These are phyloP conservation scores for Pisolithus orientalis DNA, from an alignment of 768 basidiomycete species.

Conservation along the genomic window DNA sequence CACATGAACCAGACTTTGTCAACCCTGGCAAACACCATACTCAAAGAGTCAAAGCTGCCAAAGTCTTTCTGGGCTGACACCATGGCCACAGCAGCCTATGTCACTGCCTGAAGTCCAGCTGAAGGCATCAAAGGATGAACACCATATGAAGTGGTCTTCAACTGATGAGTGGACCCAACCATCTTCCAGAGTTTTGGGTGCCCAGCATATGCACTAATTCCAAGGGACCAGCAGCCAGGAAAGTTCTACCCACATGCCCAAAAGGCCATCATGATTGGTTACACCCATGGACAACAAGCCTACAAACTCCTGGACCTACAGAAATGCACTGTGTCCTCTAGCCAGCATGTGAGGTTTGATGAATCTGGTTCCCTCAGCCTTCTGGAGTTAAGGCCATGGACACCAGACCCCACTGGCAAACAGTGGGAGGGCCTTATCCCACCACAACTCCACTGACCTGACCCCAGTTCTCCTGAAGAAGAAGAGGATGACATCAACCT, in stretches of 20 bases:
- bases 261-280: background rate
- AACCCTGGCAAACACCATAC: too few species aligned
- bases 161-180: background rate
- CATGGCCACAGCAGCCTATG: too few species aligned
- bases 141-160: background rate
- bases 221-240: background rate
- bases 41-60: too few species aligned
- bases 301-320: background rate
- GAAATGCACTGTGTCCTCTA: background rate
- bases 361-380: background rate
- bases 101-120: too few species aligned
- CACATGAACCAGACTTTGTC: too few species aligned
- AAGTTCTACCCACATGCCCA: background rate
- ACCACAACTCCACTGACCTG: background rate
- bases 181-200: background rate
- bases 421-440: background rate
- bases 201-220: background rate
- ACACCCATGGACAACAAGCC: background rate
- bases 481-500: background rate
- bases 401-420: too few species aligned
- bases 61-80: too few species aligned
- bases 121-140: too few species aligned
- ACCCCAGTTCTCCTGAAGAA: background rate
- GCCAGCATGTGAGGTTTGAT: background rate
- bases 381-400: background rate